phyloP scores from a whole-genome alignment of 2,329 filamentous ascomycete genomes.

The Verticillium klebahnii region DNA sequence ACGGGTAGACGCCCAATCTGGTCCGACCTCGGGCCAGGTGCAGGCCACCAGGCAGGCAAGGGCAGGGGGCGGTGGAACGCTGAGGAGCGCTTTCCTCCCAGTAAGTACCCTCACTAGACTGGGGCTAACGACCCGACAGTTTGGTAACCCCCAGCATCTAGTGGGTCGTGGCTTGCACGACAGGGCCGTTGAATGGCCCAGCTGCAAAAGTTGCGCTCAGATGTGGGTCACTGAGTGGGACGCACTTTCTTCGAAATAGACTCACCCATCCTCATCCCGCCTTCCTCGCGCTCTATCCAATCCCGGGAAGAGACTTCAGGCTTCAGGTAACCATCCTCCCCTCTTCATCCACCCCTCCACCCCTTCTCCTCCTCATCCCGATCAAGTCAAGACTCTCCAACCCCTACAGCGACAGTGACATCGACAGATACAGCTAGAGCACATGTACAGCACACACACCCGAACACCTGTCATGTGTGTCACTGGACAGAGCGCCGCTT shows the following conservation, averaged over 20 bases:
- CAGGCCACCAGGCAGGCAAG: neutral
- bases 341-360: neutral
- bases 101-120: neutral
- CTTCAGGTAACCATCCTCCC: neutral
- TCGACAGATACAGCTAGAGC: neutral
- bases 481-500: neutral
- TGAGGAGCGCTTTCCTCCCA: neutral
- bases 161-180: neutral
- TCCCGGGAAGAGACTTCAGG: neutral
- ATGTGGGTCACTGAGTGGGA: neutral
- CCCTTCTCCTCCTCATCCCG: neutral
- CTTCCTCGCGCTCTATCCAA: neutral
- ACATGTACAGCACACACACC: neutral
- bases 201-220: neutral
- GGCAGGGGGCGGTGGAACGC: neutral
- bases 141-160: constrained; percentile 20
- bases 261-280: neutral
- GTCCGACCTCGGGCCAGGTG: neutral
- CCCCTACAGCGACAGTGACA: neutral
- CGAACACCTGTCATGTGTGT: neutral
- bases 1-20: neutral
- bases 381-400: neutral
- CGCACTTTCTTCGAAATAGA: neutral
- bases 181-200: neutral
- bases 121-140: constrained; percentile 17